Base-by-base conservation (phyloP, 2,329 filamentous ascomycete species). In the Ascochyta rabiei region DNA sequence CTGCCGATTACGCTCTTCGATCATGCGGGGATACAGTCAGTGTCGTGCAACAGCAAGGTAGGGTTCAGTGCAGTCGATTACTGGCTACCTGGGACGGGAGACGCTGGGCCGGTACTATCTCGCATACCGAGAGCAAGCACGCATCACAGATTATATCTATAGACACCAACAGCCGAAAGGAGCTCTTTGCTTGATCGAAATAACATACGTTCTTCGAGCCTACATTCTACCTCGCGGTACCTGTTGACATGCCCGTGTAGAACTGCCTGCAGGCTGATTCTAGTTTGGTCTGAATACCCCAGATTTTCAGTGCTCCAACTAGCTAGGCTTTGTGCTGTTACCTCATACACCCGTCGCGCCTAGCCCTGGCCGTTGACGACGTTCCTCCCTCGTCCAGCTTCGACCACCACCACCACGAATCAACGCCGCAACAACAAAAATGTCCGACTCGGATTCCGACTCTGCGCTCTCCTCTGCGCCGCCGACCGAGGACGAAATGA, bases 381-480 rank as follows among this genome's bases (percentile, higher is more conserved):
- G 52, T 48, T 56, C 52, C 52, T 53, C 52, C 42, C 52, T 63
- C 61, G 43, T 59, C 55, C 58, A 62, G 38, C 56, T 53, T 47
- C 61, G 57, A 53, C 59, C 53, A 53, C 62, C 53, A 53, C 62
- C 49, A 63, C 62, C 60, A 60, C 64, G 50, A 65, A 59, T 61
- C 60, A 49, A 58, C 24, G 34, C 48, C 39, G 48, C 57, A 54
- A 67, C 72, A 62, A 59, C 69, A 65, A 76, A 64, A 73, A 82
- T 82, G 76, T 81, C 79, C 57, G 84, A 84, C 67, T 80, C 82
- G 35, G 84, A 85, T 56, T 80, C 82, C 35, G 84, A 85, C 56
- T 80, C 82, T 38, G 74, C 72, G 21, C 76, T 86, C 43, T 86
- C 84, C 30, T 85, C 84, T 43, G 80, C 82, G 41, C 82, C 83